Evolutionary conservation across 2,329 filamentous ascomycete genomes (phyloP), one percentile per base, ranked within the genome.

Genomic region (Clonostachys byssicola): DNA sequence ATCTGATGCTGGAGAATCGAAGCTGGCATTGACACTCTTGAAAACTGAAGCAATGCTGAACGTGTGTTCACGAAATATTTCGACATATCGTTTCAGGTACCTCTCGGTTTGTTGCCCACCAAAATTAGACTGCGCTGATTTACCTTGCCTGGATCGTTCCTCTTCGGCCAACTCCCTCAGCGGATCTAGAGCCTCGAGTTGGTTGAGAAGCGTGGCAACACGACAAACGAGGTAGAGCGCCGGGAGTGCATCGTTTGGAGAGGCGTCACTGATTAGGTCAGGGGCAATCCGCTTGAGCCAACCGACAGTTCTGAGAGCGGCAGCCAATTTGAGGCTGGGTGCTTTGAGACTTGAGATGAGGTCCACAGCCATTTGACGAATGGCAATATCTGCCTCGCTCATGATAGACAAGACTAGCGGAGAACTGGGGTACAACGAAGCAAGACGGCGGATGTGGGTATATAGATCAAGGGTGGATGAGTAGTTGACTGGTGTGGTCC

Each of bases 31-130:
- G 0, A 97, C 90, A 58, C 87, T 94, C 58, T 86, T 89, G 66
- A 95, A 96, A 78, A 97, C 90, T 49, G 90, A 95, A 30, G 97
- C 83, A 50, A 97, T 95, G 40, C 86, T 88, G 64, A 99, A 99
- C 62, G 89, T 96, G 66, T 99, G 94, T 67, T 99, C 94, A 45
- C 94, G 87, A 64, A 97, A 97, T 30, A 99, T 91, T 63, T 99
- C 94, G 57, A 99, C 89, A 66, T 95, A 99, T 43, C 92, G 81
- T 66, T 97, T 99, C 40, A 99, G 72, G 59, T 91, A 99, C 45
- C 91, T 81, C 65, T 97, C 94, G 1, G 92, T 96, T 64, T 97
- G 94, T 59, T 95, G 91, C 0, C 92, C 92, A 1, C 82, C 82
- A 3, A 78, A 81, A 80, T 78, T 87, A 9, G 66, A 65, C 18